A percentile compares a stretch with the other conserved stretches of the same genome.
phyloP scores from a whole-genome alignment of 495 filamentous ascomycete genomes.

The Chaetomium tenue region DNA sequence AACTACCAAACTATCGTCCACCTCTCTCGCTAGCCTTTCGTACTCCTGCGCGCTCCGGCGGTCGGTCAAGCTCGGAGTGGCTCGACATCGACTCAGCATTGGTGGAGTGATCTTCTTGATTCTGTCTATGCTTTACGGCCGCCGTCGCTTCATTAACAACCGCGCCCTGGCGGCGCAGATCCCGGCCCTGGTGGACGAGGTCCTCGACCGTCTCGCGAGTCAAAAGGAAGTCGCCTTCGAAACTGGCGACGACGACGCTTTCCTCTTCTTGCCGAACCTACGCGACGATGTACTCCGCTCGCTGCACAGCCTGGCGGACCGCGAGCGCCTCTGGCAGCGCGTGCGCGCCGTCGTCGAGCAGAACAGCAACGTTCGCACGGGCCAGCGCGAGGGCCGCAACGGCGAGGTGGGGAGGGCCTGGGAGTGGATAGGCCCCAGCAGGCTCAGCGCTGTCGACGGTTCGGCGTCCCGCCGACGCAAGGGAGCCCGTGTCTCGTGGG shows the following conservation, averaged over 20 bases:
- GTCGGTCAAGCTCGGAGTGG: conserved; percentile 86
- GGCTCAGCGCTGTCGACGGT: conserved; percentile 37
- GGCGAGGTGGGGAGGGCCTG: conserved; percentile 87
- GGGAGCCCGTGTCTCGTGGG: conserved; percentile 52
- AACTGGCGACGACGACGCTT: conserved; percentile 65
- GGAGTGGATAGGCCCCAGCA: conserved; percentile 86
- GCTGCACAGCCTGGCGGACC: conserved; percentile 69
- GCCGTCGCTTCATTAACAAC: conserved; percentile 53
- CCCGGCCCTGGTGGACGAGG: conserved; percentile 75
- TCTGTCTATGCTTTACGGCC: conserved; percentile 53
- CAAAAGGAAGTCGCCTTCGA: conserved; percentile 76
- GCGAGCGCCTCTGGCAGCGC: conserved; percentile 75
- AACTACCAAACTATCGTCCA: conserved; percentile 59
- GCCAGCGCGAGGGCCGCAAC: conserved; percentile 73
- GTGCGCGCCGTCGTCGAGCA: conserved; percentile 82
- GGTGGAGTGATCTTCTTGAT: conserved; percentile 60
- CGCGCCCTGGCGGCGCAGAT: conserved; percentile 66
- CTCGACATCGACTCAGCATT: conserved; percentile 94
- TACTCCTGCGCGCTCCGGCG: conserved; percentile 83
- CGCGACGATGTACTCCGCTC: conserved; percentile 86
- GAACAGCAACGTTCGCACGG: conserved; percentile 87
- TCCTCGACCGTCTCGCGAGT: conserved; percentile 74
- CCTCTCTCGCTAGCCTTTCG: conserved; percentile 84
- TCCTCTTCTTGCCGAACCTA: conserved; percentile 81
- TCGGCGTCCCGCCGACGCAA: conserved; percentile 50